Evolutionary conservation across 2,329 filamentous ascomycete genomes (phyloP), one percentile per base, ranked within the genome.

Genomic region (Talaromyces sp.): DNA sequence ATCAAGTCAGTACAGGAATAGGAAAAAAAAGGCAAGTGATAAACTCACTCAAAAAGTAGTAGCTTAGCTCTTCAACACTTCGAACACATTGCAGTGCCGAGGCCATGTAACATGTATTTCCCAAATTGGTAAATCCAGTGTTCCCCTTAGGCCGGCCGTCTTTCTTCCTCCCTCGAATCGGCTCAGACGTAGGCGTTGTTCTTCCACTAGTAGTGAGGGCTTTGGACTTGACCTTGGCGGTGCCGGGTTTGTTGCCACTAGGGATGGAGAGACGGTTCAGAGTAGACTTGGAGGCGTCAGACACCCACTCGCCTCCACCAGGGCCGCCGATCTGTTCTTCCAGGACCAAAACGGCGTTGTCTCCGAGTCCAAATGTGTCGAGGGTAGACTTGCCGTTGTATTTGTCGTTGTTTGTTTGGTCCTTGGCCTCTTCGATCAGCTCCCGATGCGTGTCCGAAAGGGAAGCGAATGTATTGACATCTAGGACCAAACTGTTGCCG

Each of bases 31-130:
- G 23, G 1, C 44, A 12, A 56, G 9, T n/a, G 31, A 44, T 53
- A 42, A 50, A 70, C 67, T 56, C 63, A 76, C 81, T 76, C 73
- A 97, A 76, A 75, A 99, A 98, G 75, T 96, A 99, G 70, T 92
- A 88, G 5, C 92, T 94, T 65, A 99, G 79, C 75, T 99, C 95
- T 72, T 96, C 91, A 0, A 97, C 92, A 68, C 91, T 96, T 57
- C 94, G 88, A 57, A 99, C 86, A 73, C 95, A 99, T 73, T 99
- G 95, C 60, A 98, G 81, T 9, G 95, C 95, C 27, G 94, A 96
- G 76, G 98, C 98, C 93, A 98, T 97, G 78, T 99, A 99, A 77
- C 95, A 99, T 0, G 95, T 98, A 71, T 99, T 99, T 56, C 95
- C 95, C 14, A 99, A 80, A 71, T 99, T 99, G 65, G 86, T 87